Evolutionary conservation across 116 monocot genomes (phyloP), one percentile per base, ranked within the genome.

Genomic region (Iris pallida): DNA sequence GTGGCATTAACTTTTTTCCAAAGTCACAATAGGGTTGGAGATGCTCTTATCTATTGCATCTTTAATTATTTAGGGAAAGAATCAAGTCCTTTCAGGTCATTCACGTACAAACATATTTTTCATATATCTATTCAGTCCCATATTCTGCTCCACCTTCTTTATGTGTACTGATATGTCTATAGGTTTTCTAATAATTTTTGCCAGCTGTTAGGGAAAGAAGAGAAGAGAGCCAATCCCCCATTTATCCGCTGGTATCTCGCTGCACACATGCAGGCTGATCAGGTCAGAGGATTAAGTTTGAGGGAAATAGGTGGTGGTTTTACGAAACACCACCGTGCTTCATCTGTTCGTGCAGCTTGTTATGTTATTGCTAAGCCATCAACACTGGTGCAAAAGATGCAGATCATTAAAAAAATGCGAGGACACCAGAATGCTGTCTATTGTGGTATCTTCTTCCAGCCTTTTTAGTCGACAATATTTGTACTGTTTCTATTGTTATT

Each of bases 231-330:
- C 59, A 54, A 71, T 30, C 52, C 14, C 72, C 68, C 53, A 68
- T 52, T 56, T 86, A 88, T 72, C 71, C 86, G 61, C 30, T n/a
- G n/a, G n/a, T n/a, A n/a, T n/a, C n/a, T n/a, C 90, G 99, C 65
- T 99, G 99, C 99, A 42, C 99, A 99, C 65, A 91, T 99, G 79
- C 88, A 91, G 16, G 88, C 94, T 66, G 90, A 99, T 86, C 99
- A 93, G 66, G 91, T 99, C 62, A 88, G 71, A 47, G 99, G 94
- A 42, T 70, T 99, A 71, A 82, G 88, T 79, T 79, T 99, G 80
- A 90, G 99, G 73, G 99, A 99, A 78, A 84, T 91, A 65, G 97
- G 97, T 51, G 94, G 99, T 69, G 99, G 99, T 79, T 99, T 93
- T 68, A 60, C 84, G 20, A 93, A 91, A 71, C 99, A 99, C 60